phyloP scores from a whole-genome alignment of 164 flowering plant genomes.

The Tetracentron sinense region DNA sequence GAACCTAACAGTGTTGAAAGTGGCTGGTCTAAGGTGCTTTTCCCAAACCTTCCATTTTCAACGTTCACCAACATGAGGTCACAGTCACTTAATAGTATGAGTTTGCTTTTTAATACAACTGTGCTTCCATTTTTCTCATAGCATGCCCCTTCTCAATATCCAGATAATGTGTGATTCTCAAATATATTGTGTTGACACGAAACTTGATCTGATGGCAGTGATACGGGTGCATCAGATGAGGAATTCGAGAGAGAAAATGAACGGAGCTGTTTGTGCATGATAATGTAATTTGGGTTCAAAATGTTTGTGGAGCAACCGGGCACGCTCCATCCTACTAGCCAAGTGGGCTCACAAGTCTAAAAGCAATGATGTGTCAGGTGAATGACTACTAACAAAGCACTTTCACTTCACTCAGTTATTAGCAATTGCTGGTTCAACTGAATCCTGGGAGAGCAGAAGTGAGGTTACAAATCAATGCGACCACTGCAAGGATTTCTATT shows the following conservation, averaged over 20 bases:
- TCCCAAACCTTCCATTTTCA: too few species aligned
- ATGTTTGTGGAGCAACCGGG: background rate
- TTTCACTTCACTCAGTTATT: background rate
- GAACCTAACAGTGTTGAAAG: too few species aligned
- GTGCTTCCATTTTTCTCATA: too few species aligned
- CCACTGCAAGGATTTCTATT: constrained; percentile 5
- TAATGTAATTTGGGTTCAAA: constrained; percentile 41
- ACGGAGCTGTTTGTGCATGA: constrained; percentile 58
- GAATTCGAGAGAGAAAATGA: constrained; percentile 50
- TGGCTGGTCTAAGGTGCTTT: too few species aligned
- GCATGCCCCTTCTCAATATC: too few species aligned
- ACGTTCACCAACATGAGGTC: too few species aligned
- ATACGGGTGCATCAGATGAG: constrained; percentile 53
- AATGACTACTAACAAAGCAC: constrained; percentile 10
- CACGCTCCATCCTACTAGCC: background rate
- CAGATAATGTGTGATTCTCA: too few species aligned
- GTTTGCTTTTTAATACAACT: too few species aligned
- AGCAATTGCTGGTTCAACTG: background rate
- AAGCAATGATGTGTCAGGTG: constrained; percentile 9
- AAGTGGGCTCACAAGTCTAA: constrained; percentile 6
- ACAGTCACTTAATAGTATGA: too few species aligned
- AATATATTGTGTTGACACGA: constrained; percentile 2
- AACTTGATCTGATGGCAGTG: constrained; percentile 37
- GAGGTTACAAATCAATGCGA: constrained; percentile 1
- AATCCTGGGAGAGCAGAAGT: constrained; percentile 2